These are phyloP conservation scores for Acer negundo DNA, from an alignment of 345 rosid genomes.

Conservation along the genomic window DNA sequence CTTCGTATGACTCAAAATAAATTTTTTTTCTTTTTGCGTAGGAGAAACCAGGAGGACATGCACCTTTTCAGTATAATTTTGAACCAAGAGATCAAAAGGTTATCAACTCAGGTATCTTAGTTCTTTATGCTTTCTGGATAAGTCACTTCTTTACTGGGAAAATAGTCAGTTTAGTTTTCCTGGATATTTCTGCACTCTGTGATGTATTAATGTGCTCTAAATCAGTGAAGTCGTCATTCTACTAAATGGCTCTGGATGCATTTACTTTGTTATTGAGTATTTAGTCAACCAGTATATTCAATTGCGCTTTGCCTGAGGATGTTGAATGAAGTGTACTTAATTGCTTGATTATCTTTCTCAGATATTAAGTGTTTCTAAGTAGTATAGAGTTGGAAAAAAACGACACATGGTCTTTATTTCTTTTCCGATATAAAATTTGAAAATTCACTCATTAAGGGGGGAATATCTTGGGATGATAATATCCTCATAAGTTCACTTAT, in stretches of 20 bases:
- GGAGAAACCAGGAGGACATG: constrained; percentile 62
- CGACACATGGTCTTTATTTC: background rate
- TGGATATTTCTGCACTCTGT: background rate
- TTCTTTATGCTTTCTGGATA: constrained; percentile 1
- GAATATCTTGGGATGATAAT: background rate
- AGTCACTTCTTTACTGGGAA: background rate
- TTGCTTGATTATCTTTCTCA: background rate
- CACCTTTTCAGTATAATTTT: constrained; percentile 50
- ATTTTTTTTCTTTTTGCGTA: constrained; percentile 19
- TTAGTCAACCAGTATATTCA: background rate
- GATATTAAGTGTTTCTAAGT: background rate
- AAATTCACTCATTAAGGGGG: background rate
- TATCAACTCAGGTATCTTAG: constrained; percentile 53
- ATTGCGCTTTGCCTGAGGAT: background rate
- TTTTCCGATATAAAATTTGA: background rate
- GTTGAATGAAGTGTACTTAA: background rate
- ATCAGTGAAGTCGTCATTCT: background rate
- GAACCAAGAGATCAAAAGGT: constrained; percentile 68
- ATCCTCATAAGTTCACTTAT: background rate
- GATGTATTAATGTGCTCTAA: background rate
- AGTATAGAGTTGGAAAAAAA: background rate
- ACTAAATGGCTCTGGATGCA: background rate
- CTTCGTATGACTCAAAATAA: constrained; percentile 7
- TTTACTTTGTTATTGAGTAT: background rate
- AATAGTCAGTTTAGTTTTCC: background rate